Percentiles rank a stretch among this genome's conserved stretches.
phyloP scores from a whole-genome alignment of 768 basidiomycete species.

The Favolaschia claudopus region DNA sequence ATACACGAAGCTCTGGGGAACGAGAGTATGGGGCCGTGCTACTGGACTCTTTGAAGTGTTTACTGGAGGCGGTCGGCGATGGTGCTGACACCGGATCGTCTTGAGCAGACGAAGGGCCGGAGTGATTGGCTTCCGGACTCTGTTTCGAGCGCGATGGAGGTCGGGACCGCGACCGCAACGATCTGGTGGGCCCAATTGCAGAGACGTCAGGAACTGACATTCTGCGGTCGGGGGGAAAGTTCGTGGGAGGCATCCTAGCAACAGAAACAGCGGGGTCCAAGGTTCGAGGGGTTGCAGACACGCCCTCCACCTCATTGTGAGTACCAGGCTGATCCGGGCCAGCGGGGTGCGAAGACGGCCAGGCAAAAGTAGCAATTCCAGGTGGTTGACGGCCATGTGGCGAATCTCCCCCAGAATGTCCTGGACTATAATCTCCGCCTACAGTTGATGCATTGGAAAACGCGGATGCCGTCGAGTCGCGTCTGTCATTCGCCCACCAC shows the following conservation, averaged over 20 bases:
- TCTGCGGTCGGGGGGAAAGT: constrained; percentile 70
- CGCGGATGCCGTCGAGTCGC: constrained; percentile 76
- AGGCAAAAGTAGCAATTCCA: constrained; percentile 75
- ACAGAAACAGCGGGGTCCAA: constrained; percentile 58
- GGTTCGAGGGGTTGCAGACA: constrained; percentile 48
- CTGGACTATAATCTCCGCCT: constrained; percentile 58
- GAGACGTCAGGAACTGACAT: constrained; percentile 77
- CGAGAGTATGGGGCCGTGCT: constrained; percentile 90
- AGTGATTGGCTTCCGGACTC: constrained; percentile 48
- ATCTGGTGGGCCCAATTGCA: constrained; percentile 53
- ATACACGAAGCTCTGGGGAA: constrained; percentile 92
- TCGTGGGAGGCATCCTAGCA: constrained; percentile 64
- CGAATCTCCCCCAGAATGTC: constrained; percentile 65
- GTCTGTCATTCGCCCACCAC: constrained; percentile 73
- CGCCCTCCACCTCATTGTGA: constrained; percentile 55
- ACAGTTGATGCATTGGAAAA: constrained; percentile 67
- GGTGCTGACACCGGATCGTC: constrained; percentile 53
- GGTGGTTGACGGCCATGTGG: constrained; percentile 69
- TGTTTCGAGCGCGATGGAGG: constrained; percentile 71
- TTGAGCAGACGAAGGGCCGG: constrained; percentile 48
- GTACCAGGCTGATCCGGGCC: constrained; percentile 41
- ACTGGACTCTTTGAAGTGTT: constrained; percentile 54
- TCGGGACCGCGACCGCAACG: constrained; percentile 71
- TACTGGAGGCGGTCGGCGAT: constrained; percentile 44
- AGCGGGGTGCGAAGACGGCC: constrained; percentile 62